Evolutionary conservation across 805 yeast species (phyloP).

Genomic region (Suhomyces sp.): DNA sequence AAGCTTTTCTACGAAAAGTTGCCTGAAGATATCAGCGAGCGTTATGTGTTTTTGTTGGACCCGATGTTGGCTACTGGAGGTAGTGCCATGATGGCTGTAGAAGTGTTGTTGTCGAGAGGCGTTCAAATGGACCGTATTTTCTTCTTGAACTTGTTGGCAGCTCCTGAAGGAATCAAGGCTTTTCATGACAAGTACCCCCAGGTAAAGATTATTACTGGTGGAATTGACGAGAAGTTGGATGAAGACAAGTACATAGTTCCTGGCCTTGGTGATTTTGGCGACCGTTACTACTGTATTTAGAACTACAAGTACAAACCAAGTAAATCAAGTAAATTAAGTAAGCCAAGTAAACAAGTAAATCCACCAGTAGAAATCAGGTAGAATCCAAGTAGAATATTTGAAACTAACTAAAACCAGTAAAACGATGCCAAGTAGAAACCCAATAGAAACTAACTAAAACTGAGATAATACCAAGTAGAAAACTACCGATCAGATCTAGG

Average conservation of each 20-base stretch:
- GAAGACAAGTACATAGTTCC: constrained; percentile 85
- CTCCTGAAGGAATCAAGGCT: constrained; percentile 88
- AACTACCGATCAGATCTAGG: no score
- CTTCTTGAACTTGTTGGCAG: constrained; percentile 86
- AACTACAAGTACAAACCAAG: background rate
- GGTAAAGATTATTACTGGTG: constrained; percentile 89
- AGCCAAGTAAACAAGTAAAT: no score
- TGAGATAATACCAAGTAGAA: no score
- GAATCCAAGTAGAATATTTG: no score
- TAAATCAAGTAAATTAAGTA: no score
- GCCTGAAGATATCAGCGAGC: constrained; percentile 84
- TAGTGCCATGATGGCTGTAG: constrained; percentile 95
- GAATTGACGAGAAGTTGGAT: constrained; percentile 82
- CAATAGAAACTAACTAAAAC: no score
- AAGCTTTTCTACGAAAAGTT: constrained; percentile 89
- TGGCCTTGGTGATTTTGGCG: constrained; percentile 98
- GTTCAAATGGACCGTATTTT: constrained; percentile 84
- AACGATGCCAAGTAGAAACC: no score
- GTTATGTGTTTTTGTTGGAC: constrained; percentile 88
- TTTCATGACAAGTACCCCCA: constrained; percentile 79
- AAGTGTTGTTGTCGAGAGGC: constrained; percentile 82
- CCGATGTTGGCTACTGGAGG: constrained; percentile 99
- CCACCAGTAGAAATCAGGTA: no score
- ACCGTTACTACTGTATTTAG: constrained; percentile 89
- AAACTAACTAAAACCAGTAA: no score